phyloP scores from a whole-genome alignment of 73 alveolate species.

The Paraurostyla sp. region DNA sequence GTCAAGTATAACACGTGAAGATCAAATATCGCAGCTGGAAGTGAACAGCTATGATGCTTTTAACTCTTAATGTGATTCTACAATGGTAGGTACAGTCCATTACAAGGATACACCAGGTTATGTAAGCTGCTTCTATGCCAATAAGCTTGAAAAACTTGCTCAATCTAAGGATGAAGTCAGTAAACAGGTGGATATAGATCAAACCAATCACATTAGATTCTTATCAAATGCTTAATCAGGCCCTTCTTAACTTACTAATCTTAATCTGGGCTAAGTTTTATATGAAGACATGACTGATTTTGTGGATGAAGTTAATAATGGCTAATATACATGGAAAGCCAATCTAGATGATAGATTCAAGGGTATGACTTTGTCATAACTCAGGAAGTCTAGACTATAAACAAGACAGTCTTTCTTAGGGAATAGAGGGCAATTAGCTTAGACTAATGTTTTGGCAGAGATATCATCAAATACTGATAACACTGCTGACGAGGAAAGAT shows the following conservation, averaged over 20 bases:
- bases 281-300: slow-evolving; percentile 60
- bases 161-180: background rate
- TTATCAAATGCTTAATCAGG: too few species aligned
- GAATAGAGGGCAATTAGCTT: too few species aligned
- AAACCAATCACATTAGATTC: background rate
- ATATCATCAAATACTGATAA: background rate
- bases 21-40: background rate
- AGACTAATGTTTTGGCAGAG: too few species aligned
- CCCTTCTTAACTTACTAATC: background rate
- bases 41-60: background rate
- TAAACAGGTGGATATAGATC: slow-evolving; percentile 27
- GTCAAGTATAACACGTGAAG: background rate
- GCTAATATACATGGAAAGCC: slow-evolving; percentile 82
- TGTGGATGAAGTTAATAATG: slow-evolving; percentile 66
- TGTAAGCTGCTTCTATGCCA: slow-evolving; percentile 68
- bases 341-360: slow-evolving; percentile 64
- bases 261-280: background rate
- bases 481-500: background rate
- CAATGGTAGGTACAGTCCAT: slow-evolving; percentile 80
- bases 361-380: slow-evolving; percentile 68
- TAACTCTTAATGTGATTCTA: slow-evolving; percentile 68
- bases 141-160: slow-evolving; percentile 49
- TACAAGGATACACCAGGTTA: background rate
- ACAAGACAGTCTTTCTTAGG: too few species aligned
- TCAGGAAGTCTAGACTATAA: too few species aligned